A percentile compares a stretch with the other conserved stretches of the same genome.
Evolutionary conservation across 1,284 basidiomycete species (phyloP).

Genomic region (Apiotrichum montevideense): DNA sequence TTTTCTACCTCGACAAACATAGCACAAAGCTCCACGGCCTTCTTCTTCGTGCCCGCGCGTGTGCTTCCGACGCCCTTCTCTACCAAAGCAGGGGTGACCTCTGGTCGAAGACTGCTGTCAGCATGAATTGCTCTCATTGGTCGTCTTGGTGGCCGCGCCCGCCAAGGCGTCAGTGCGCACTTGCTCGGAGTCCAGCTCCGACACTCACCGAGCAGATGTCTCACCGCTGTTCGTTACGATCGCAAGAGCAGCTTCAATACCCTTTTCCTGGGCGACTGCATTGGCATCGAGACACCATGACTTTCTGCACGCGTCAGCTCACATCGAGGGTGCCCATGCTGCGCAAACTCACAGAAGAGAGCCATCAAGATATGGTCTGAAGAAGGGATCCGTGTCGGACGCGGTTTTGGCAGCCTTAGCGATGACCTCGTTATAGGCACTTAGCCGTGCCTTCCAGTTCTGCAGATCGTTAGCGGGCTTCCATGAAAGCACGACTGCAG

Average conservation of each 20-base stretch:
- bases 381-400: conserved; percentile 88
- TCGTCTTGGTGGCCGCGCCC: background rate
- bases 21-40: conserved; percentile 76
- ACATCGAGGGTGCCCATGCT: too few species aligned
- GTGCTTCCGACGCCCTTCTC: conserved; percentile 94
- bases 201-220: conserved; percentile 57
- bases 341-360: conserved; percentile 29
- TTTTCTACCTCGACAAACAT: conserved; percentile 96
- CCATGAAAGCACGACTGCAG: background rate
- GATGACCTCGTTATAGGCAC: conserved; percentile 82
- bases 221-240: conserved; percentile 90
- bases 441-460: conserved; percentile 97
- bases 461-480: conserved; percentile 19
- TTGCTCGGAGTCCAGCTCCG: background rate
- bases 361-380: conserved; percentile 68
- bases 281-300: conserved; percentile 87
- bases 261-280: conserved; percentile 97
- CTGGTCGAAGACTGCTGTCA: conserved; percentile 53
- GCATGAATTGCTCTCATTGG: background rate
- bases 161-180: background rate
- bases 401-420: conserved; percentile 79
- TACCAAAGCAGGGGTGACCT: conserved; percentile 79
- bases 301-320: conserved; percentile 53
- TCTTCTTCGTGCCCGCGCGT: conserved; percentile 83
- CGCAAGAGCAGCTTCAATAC: conserved; percentile 74